Percentiles rank a stretch among this genome's conserved stretches.
phyloP scores from a whole-genome alignment of 108 stramenopile species.

The Cyclotella choctawhatcheeana region DNA sequence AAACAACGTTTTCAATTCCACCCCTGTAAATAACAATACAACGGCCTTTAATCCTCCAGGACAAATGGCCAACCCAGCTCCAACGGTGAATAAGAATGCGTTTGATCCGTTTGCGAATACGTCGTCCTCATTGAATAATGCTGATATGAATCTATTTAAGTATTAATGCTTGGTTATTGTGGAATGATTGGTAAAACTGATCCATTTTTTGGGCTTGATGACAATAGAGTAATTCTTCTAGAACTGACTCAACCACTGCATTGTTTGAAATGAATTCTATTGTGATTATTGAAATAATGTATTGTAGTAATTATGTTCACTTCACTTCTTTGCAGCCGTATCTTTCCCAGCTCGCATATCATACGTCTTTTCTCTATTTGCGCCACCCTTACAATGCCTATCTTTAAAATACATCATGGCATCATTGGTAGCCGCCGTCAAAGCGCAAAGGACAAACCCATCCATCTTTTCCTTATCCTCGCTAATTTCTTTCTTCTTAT shows the following conservation, averaged over 20 bases:
- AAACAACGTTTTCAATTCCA: too few species aligned
- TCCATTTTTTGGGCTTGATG: too few species aligned
- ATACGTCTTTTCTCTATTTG: slow-evolving; percentile 36
- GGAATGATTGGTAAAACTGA: background rate
- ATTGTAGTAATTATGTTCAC: background rate
- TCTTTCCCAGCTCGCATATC: slow-evolving; percentile 38
- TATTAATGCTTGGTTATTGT: slow-evolving; percentile 12
- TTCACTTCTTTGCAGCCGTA: background rate
- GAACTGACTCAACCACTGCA: too few species aligned
- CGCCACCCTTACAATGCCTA: slow-evolving; percentile 40
- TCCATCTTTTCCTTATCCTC: slow-evolving; percentile 37
- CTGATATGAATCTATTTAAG: slow-evolving; percentile 53
- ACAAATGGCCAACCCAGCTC: background rate
- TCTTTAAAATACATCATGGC: slow-evolving; percentile 54
- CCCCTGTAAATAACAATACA: background rate
- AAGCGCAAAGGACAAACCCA: slow-evolving; percentile 59
- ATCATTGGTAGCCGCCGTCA: slow-evolving; percentile 58
- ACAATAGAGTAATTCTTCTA: too few species aligned
- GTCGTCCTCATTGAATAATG: slow-evolving; percentile 26
- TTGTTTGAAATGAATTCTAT: too few species aligned
- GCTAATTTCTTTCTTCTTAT: slow-evolving; percentile 21
- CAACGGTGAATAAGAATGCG: slow-evolving; percentile 4
- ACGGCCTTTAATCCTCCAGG: background rate
- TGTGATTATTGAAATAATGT: background rate
- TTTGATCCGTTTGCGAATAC: slow-evolving; percentile 36